Conservation (phyloP, 495 filamentous ascomycete genomes). For the Trypethelium eluteriae region DNA sequence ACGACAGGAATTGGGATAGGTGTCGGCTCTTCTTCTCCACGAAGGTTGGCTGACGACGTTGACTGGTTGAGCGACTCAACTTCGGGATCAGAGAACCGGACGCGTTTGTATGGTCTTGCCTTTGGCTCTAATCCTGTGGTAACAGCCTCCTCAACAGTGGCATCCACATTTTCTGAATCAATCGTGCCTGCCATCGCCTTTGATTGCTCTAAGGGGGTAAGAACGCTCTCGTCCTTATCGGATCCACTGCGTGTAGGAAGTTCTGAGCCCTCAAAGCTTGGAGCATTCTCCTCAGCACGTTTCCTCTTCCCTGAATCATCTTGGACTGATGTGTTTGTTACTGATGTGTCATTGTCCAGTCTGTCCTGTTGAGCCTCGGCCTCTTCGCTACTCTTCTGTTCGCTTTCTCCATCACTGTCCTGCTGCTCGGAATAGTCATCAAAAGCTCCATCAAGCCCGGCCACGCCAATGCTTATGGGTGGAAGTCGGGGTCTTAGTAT, state of each 20-base stretch:
- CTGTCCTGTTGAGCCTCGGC: conserved; percentile 20
- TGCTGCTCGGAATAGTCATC: conserved; percentile 15
- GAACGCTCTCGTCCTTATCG: neutral
- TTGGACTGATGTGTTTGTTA: neutral
- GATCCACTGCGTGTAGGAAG: neutral
- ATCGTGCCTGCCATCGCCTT: neutral
- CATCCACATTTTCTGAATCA: neutral
- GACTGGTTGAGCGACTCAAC: neutral
- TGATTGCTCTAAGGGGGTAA: neutral
- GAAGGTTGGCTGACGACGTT: neutral
- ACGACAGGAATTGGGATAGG: neutral
- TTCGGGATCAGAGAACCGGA: conserved; percentile 4
- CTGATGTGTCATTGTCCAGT: neutral
- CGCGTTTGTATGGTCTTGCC: neutral
- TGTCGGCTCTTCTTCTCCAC: neutral
- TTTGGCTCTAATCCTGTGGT: neutral
- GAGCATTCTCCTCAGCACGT: neutral
- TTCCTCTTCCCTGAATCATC: neutral
- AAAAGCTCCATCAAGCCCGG: conserved; percentile 16
- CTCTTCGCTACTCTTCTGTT: conserved; percentile 21
- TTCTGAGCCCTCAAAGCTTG: neutral
- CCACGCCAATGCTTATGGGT: conserved; percentile 31
- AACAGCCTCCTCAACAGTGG: neutral
- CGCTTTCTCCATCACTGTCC: conserved; percentile 16
- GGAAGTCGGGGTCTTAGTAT: conserved; percentile 63